Evolutionary conservation across 495 filamentous ascomycete genomes (phyloP), one percentile per base, ranked within the genome.

Genomic region (Penicillium coffeae): DNA sequence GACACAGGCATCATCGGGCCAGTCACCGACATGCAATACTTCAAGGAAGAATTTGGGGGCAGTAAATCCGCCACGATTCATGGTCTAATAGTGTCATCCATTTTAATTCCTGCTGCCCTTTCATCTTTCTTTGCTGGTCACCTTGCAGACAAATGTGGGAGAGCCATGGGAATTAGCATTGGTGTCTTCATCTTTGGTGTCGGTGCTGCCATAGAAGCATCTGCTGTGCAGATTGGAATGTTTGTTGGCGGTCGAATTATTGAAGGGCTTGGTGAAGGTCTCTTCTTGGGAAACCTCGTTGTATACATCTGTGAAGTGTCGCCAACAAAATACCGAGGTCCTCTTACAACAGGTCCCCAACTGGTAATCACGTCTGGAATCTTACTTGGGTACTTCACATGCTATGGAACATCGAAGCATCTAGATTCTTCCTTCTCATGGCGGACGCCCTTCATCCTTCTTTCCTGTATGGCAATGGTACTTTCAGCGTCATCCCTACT

Each of bases 1-100:
- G 81, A 86, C 42, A 86, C 80, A 0, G 82, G 84, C 3, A 76
- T 74, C 3, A 84, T 87, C 38, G 84, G 84, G 0, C 76, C 80
- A 9, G 64, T 85, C 0, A 85, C 80, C 6, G 64, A 71, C 16
- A 86, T 88, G 84, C 66, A 68, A 0, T 60, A 69, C 34, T 87
- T 84, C 58, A 58, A 56, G 1, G 48, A 56, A 6, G 60, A 67
- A 8, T 72, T 86, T 37, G 66, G 58, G n/a, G 79, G 82, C 1
- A 53, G 58, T 19, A 70, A 80, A 32, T 79, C 81, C 1, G 66
- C 83, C 3, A 72, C 70, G 0, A 62, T 83, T 35, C 75, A 78
- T 38, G 83, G 83, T 1, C 66, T 86, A 14, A 74, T 80, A 3
- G 81, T 87, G 19, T 87, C 84, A 2, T 72, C 76, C 8, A 82